phyloP scores from a whole-genome alignment of 176 grass and related monocot species.

The Eleusine coracana region DNA sequence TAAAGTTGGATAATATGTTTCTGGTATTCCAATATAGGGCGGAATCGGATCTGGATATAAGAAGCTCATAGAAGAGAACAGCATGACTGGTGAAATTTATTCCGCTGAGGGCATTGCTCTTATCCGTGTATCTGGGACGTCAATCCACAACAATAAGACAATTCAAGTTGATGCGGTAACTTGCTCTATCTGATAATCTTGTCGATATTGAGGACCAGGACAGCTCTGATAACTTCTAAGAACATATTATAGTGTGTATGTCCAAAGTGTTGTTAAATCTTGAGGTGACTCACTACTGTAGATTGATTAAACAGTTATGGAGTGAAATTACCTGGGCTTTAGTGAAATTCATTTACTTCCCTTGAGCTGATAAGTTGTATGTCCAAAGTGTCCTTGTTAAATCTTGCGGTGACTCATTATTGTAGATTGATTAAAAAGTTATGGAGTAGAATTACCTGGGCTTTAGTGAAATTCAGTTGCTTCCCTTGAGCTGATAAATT shows the following conservation, averaged over 20 bases:
- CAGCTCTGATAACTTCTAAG: not conserved
- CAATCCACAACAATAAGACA: constrained; percentile 78
- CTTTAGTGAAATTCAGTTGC: constrained; percentile 5
- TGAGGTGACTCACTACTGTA: not conserved
- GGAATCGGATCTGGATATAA: constrained; percentile 82
- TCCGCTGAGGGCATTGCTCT: constrained; percentile 81
- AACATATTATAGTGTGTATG: not conserved
- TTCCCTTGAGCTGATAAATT: constrained; percentile 23
- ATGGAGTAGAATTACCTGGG: not conserved
- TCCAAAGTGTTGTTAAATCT: constrained; percentile 5
- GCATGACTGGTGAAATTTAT: constrained; percentile 64
- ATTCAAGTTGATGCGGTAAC: constrained; percentile 87
- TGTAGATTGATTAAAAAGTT: not conserved
- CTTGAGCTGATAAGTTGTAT: constrained; percentile 14
- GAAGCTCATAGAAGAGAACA: constrained; percentile 64
- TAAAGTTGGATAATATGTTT: constrained; percentile 1
- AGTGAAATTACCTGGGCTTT: not conserved
- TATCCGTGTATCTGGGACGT: constrained; percentile 73
- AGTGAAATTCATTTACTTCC: constrained; percentile 3
- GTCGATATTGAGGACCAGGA: constrained; percentile 4
- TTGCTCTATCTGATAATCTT: constrained; percentile 30
- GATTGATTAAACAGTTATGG: not conserved
- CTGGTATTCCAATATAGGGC: constrained; percentile 48
- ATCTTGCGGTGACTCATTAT: not conserved
- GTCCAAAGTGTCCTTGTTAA: not conserved